A percentile compares a stretch with the other conserved stretches of the same genome.
Conservation (phyloP, 2,329 filamentous ascomycete genomes). For the Fusarium multiceps region DNA sequence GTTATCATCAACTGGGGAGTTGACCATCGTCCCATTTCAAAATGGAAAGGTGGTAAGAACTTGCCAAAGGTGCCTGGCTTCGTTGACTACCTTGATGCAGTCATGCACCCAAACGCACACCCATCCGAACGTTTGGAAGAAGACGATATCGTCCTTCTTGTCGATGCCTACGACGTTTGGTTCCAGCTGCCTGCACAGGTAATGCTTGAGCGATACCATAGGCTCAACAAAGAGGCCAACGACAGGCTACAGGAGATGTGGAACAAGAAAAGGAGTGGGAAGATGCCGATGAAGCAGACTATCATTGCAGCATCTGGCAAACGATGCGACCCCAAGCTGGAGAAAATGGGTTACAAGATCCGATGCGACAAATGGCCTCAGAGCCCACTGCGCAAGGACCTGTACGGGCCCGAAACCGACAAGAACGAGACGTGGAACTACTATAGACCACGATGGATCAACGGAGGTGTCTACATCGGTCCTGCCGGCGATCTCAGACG, state of each 20-base stretch:
- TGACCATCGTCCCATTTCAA: background rate
- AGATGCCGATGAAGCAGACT: constrained; percentile 23
- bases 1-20: constrained; percentile 17
- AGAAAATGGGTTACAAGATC: background rate
- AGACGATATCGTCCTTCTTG: constrained; percentile 11
- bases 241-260: constrained; percentile 11
- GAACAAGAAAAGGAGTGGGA: background rate
- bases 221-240: constrained; percentile 17
- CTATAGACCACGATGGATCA: constrained; percentile 6
- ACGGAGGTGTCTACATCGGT: constrained; percentile 20
- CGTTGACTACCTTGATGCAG: constrained; percentile 16
- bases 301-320: constrained; percentile 4
- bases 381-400: constrained; percentile 1
- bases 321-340: background rate
- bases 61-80: constrained; percentile 9
- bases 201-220: constrained; percentile 19
- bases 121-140: background rate
- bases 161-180: constrained; percentile 14
- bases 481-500: constrained; percentile 19
- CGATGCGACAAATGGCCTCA: constrained; percentile 9
- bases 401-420: constrained; percentile 8
- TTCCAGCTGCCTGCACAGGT: constrained; percentile 19
- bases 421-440: background rate
- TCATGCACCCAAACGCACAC: constrained; percentile 7
- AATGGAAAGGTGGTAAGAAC: constrained; percentile 4